Base-by-base conservation (phyloP, 2,329 filamentous ascomycete genomes). In the Beauveria pseudobassiana region DNA sequence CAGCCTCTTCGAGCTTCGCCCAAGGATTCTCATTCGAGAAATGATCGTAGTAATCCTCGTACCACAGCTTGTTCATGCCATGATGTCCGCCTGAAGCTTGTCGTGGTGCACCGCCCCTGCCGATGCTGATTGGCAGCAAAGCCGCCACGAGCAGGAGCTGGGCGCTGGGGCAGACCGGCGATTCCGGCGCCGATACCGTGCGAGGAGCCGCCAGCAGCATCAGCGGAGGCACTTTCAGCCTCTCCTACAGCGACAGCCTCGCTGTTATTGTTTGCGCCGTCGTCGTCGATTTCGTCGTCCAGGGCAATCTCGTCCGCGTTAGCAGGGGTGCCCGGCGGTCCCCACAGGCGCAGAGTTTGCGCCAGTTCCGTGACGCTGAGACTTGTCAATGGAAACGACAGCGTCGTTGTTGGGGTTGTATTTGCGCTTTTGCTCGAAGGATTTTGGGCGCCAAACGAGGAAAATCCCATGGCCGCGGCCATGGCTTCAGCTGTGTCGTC, bases 21-120 rank as follows among this genome's bases (percentile, higher is more conserved):
- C 89, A 93, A 0, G 89, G 89, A 70, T 93, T 90, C 70, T 87
- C 80, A 67, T 90, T 84, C 64, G 87, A 89, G 62, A 78, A 81
- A 0, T 83, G 82, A 63, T 90, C 82, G 71, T 91, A 92, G 71
- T 89, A 90, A 42, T 80, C 85, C 45, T 80, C 75, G 72, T 87
- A 89, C 77, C 87, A 90, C 1, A 73, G 74, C 63, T 76, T 64
- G 9, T 52, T 64, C 4, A 59, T 64, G 10, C 45, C 63, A 26
- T 64, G 57, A 22, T 55, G 52, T 6, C 24, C 42, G 12, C 62
- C 61, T 24, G 64, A 56, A 42, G 57, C 49, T 30, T 62, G 61
- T 57, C 58, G 28, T 63, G 62, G 5, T 60, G 51, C 56, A 49
- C 54, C 46, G 49, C 65, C 59, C 79, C 77, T n/a, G 42, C 60